A percentile compares a stretch with the other conserved stretches of the same genome.
phyloP scores from a whole-genome alignment of 2,329 filamentous ascomycete species.

The Calonectria ilicicola region DNA sequence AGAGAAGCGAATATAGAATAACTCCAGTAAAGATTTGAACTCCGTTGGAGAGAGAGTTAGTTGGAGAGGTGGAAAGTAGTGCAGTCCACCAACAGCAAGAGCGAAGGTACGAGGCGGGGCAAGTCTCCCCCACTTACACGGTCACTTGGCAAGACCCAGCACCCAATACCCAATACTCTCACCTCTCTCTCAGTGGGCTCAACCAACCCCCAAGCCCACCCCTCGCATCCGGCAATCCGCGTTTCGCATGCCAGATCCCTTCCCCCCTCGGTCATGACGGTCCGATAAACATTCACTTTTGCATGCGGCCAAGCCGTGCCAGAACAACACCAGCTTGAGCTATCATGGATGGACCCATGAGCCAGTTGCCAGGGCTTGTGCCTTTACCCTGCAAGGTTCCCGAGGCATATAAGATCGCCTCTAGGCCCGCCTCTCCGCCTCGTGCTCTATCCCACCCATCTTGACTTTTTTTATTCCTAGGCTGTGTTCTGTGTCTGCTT shows the following conservation, averaged over 20 bases:
- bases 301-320: constrained; percentile 30
- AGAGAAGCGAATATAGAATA: background rate
- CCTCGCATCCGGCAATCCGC: constrained; percentile 24
- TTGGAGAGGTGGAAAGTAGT: background rate
- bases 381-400: constrained; percentile 27
- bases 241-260: constrained; percentile 33
- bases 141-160: constrained; percentile 12
- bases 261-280: constrained; percentile 62
- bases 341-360: constrained; percentile 27
- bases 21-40: background rate
- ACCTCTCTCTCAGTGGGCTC: no score
- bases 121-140: constrained; percentile 27
- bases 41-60: no score
- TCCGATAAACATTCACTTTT: constrained; percentile 52
- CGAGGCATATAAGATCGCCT: constrained; percentile 42
- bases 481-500: background rate
- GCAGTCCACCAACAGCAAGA: background rate
- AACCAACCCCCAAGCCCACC: constrained; percentile 4
- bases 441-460: constrained; percentile 5
- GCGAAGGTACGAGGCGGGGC: constrained; percentile 31
- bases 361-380: constrained; percentile 10
- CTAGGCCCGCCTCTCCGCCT: constrained; percentile 30
- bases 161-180: background rate
- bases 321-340: constrained; percentile 25
- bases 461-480: background rate